Evolutionary conservation across 148 eudicot genomes (phyloP), one percentile per base, ranked within the genome.

Genomic region (Diospyros kaki): DNA sequence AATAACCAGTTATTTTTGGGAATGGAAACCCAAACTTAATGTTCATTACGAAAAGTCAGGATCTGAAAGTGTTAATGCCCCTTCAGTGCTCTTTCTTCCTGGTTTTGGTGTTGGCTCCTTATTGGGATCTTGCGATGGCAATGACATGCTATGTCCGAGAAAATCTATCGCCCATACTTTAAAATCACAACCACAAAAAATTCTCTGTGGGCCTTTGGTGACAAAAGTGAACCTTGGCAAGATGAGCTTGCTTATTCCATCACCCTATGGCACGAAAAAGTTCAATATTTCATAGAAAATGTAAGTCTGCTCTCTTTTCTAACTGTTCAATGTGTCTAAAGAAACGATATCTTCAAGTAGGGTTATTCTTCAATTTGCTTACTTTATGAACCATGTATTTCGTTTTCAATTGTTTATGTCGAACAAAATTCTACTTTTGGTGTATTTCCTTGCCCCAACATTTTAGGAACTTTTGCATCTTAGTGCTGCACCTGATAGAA

Each of bases 51-150:
- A 92, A 75, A 78, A 84, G 77, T 83, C 98, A 4, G 98, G 98
- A 4, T 66, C 80, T 64, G 87, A 79, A 60, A 92, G 92, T 66
- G 75, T 86, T 11, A 79, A 80, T 70, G 83, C 97, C 15, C 97
- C 98, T 39, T 67, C 97, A 6, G 76, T 94, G 64, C 92, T 94
- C 59, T 90, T 92, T 74, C 92, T 94, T 65, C 98, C 98, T 53
- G 98, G 98, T 60, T 94, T 94, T 71, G 98, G 98, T 75, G 98
- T 90, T 28, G 98, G 98, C 75, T 90, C 94, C 68, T 94, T 94
- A 40, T 66, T 94, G 82, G 97, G 97, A 53, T 54, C 41, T 71
- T 93, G 90, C 81, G 93, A 94, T 86, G 28, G 28, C 0, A 28
- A 28, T 28, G 28, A 28, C 98, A 93, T 60, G 89, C 98, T 48